These are phyloP conservation scores for Cercospora canescens DNA, from an alignment of 2,329 filamentous ascomycete species.

Conservation along the genomic window DNA sequence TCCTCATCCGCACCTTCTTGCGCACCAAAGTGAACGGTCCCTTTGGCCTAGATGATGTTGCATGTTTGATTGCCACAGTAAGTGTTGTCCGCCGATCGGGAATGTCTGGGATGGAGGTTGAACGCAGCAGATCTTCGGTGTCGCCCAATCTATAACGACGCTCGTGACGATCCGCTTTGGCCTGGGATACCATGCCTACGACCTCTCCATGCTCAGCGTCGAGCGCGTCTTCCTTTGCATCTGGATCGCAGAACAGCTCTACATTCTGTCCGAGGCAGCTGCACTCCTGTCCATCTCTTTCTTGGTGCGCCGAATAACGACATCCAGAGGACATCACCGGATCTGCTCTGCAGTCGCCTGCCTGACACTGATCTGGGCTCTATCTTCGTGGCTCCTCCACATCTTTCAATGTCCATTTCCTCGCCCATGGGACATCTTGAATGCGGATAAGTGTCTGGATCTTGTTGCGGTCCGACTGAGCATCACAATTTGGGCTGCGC, in stretches of 20 bases:
- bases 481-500: conserved; percentile 18
- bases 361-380: conserved; percentile 19
- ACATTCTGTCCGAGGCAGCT: conserved; percentile 20
- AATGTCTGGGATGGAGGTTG: background rate
- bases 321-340: conserved; percentile 18
- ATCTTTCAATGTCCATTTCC: conserved; percentile 30
- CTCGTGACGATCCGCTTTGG: conserved; percentile 26
- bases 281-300: conserved; percentile 30
- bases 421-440: conserved; percentile 24
- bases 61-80: conserved; percentile 29
- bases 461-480: conserved; percentile 23
- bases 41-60: conserved; percentile 30
- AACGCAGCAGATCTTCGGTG: conserved; percentile 16
- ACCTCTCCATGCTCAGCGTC: background rate
- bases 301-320: conserved; percentile 30
- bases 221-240: conserved; percentile 17
- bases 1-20: conserved; percentile 31
- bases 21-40: conserved; percentile 33
- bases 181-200: conserved; percentile 19
- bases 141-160: conserved; percentile 20
- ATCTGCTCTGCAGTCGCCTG: conserved; percentile 22
- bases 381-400: conserved; percentile 18
- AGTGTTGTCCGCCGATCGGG: background rate
- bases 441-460: conserved; percentile 19
- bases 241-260: conserved; percentile 25